phyloP scores from a whole-genome alignment of 805 yeast genomes.

The Candida fluviatilis region DNA sequence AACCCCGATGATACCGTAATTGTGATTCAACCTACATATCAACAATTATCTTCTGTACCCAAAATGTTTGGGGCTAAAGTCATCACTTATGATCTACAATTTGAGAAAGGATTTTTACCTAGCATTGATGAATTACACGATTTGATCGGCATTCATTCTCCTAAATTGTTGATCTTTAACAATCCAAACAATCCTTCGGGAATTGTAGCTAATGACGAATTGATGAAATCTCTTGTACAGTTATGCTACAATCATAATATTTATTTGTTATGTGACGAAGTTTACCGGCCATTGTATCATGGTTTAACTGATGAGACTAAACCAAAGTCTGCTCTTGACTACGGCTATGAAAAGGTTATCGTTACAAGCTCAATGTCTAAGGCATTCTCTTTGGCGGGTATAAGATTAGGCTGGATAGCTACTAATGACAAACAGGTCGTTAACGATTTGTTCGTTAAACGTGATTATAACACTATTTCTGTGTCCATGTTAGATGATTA shows the following conservation, averaged over 20 bases:
- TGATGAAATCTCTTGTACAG: constrained; percentile 29
- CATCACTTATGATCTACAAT: constrained; percentile 26
- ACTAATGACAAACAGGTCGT: constrained; percentile 27
- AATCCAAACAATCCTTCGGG: constrained; percentile 51
- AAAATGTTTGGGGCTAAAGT: constrained; percentile 41
- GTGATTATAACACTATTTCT: constrained; percentile 51
- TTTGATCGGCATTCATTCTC: constrained; percentile 28
- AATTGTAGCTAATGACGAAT: constrained; percentile 31
- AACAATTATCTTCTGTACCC: constrained; percentile 47
- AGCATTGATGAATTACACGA: constrained; percentile 26
- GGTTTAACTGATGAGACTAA: constrained; percentile 15
- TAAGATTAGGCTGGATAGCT: constrained; percentile 51
- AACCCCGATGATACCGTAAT: constrained; percentile 45
- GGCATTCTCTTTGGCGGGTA: constrained; percentile 51
- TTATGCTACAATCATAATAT: constrained; percentile 31
- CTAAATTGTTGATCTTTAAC: constrained; percentile 42
- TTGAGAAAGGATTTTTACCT: constrained; percentile 34
- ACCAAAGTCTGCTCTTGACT: constrained; percentile 38
- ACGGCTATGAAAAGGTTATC: constrained; percentile 40
- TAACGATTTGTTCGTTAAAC: constrained; percentile 29
- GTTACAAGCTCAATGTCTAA: constrained; percentile 52
- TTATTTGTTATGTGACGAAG: constrained; percentile 47
- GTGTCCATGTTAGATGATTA: constrained; percentile 45
- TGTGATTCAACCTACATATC: constrained; percentile 47
- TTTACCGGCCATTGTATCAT: constrained; percentile 50